These are phyloP conservation scores for Zygosaccharomyces pseudorouxii DNA, from an alignment of 805 yeast genomes.

Conservation along the genomic window DNA sequence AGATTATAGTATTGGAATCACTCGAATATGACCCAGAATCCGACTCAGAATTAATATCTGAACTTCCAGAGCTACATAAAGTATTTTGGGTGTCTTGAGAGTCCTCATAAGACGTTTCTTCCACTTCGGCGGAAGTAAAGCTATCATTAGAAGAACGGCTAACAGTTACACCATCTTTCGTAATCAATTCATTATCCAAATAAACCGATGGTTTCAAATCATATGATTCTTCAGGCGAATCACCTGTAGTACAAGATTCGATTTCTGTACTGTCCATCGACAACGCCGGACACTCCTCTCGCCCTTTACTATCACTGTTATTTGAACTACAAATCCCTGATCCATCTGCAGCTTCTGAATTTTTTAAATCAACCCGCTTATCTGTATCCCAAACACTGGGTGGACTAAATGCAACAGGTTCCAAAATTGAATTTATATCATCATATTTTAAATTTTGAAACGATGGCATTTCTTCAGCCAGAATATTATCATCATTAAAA, in stretches of 20 bases:
- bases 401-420: neutral
- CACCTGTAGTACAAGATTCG: neutral
- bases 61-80: neutral
- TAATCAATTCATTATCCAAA: slow-evolving; percentile 6
- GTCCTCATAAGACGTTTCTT: neutral
- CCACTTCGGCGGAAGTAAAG: neutral
- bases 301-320: neutral
- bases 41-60: neutral
- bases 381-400: neutral
- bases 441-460: slow-evolving; percentile 11
- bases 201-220: slow-evolving; percentile 17
- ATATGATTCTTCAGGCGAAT: slow-evolving; percentile 5
- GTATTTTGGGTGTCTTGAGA: neutral
- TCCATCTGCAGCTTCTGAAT: neutral
- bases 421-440: slow-evolving; percentile 1
- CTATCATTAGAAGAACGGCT: neutral
- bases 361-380: neutral
- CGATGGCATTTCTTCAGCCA: slow-evolving; percentile 4
- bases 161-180: neutral
- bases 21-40: slow-evolving; percentile 3
- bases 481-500: neutral
- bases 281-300: slow-evolving; percentile 2
- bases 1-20: slow-evolving; percentile 12
- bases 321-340: neutral
- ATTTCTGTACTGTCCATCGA: slow-evolving; percentile 7